Conservation (phyloP, 495 filamentous ascomycete species). For the Parmelia sp. region DNA sequence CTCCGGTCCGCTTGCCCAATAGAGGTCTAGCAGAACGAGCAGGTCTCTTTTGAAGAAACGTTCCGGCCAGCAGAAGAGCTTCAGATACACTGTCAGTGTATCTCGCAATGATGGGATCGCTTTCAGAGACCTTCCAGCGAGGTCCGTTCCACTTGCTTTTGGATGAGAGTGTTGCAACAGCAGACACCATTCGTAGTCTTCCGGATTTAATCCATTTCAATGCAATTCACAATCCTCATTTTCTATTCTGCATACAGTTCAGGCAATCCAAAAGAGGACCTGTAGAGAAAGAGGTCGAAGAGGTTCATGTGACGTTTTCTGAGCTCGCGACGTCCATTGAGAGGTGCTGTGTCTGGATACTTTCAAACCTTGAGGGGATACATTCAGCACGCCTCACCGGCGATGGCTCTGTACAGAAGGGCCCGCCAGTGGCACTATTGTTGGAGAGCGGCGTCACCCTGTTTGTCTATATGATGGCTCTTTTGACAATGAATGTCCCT, state of each 20-base stretch:
- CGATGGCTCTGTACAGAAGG: neutral
- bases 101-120: neutral
- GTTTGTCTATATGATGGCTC: slow-evolving; percentile 11
- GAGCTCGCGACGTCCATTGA: slow-evolving; percentile 2
- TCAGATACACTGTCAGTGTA: too few species aligned
- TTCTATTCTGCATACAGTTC: slow-evolving; percentile 14
- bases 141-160: neutral
- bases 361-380: neutral
- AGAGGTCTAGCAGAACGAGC: too few species aligned
- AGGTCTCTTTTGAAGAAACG: too few species aligned
- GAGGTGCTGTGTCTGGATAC: slow-evolving; percentile 10
- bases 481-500: slow-evolving; percentile 12
- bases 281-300: neutral
- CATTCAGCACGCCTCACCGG: neutral
- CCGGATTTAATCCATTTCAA: slow-evolving; percentile 14
- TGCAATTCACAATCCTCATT: slow-evolving; percentile 11
- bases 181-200: neutral
- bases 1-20: too few species aligned
- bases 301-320: neutral
- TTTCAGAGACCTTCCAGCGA: neutral
- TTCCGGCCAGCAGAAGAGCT: too few species aligned
- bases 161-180: neutral
- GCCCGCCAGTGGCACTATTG: slow-evolving; percentile 19
- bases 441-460: slow-evolving; percentile 17
- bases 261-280: neutral